Percentiles rank a stretch among this genome's conserved stretches.
Conservation (phyloP, 176 grass and related monocot species). For the Pontederia paniculata region DNA sequence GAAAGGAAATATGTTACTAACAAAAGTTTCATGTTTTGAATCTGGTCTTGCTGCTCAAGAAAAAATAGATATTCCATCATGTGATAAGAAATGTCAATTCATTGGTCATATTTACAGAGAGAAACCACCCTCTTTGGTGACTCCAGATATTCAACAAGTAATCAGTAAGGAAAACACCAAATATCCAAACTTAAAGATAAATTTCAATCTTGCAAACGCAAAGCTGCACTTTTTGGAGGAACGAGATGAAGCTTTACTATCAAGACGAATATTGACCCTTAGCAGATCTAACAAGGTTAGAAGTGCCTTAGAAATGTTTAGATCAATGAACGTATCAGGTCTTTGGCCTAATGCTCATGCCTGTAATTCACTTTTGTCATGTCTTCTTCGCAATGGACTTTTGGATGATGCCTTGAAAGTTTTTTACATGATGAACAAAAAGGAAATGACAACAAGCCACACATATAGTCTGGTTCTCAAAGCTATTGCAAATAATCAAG, state of each 20-base stretch:
- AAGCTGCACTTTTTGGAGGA: constrained; percentile 83
- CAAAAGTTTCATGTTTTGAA: constrained; percentile 13
- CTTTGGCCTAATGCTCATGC: constrained; percentile 59
- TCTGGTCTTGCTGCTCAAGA: constrained; percentile 33
- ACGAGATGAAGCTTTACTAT: constrained; percentile 56
- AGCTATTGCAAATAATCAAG: constrained; percentile 34
- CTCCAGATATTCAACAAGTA: constrained; percentile 17
- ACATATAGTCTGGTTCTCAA: constrained; percentile 77
- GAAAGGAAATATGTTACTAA: too few relatives aligned
- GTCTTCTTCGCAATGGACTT: constrained; percentile 31
- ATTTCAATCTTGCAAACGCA: constrained; percentile 10
- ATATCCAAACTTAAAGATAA: constrained; percentile 8
- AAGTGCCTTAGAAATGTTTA: constrained; percentile 66
- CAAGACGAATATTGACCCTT: constrained; percentile 53
- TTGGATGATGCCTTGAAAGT: constrained; percentile 38
- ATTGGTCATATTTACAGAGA: neutral
- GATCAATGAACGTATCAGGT: constrained; percentile 56
- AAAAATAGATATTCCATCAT: constrained; percentile 13
- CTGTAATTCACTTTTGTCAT: constrained; percentile 66
- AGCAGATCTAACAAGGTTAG: constrained; percentile 68
- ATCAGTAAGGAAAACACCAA: constrained; percentile 3
- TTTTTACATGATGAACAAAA: constrained; percentile 50
- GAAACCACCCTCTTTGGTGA: constrained; percentile 19
- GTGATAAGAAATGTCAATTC: constrained; percentile 16
- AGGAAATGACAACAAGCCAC: constrained; percentile 43